These are phyloP conservation scores for Fragaria nilgerrensis DNA, from an alignment of 306 rosid genomes.

Conservation along the genomic window DNA sequence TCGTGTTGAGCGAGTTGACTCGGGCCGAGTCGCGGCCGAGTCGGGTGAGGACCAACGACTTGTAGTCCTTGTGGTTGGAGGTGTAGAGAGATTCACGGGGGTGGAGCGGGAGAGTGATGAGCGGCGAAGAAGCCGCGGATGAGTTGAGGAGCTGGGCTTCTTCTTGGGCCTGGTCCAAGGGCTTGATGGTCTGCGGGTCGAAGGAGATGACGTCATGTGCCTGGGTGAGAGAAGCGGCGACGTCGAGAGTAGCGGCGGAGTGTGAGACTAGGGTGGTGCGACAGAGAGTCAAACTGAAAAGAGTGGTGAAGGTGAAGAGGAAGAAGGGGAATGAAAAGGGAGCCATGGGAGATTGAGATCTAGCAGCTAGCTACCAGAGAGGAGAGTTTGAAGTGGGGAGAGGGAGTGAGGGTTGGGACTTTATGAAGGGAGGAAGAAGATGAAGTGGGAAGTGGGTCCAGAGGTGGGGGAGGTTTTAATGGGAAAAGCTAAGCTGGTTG, in stretches of 20 bases:
- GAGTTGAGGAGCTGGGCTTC: slow-evolving; percentile 9
- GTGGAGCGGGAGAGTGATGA: slow-evolving; percentile 37
- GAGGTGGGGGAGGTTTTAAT: background rate
- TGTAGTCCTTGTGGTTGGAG: slow-evolving; percentile 47
- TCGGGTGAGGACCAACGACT: slow-evolving; percentile 38
- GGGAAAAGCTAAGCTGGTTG: background rate
- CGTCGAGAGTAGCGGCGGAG: slow-evolving; percentile 41
- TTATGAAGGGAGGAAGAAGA: background rate
- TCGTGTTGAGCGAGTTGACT: slow-evolving; percentile 52
- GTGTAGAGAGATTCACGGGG: slow-evolving; percentile 46
- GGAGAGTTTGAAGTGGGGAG: slow-evolving; percentile 4
- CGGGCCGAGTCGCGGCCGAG: slow-evolving; percentile 75
- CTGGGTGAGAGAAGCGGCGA: slow-evolving; percentile 51
- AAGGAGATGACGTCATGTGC: slow-evolving; percentile 50
- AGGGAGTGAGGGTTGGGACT: background rate
- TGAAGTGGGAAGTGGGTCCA: background rate
- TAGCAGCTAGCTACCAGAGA: background rate
- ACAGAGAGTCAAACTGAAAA: slow-evolving; percentile 21
- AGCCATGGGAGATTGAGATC: slow-evolving; percentile 36
- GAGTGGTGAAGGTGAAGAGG: slow-evolving; percentile 4
- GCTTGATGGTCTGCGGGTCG: slow-evolving; percentile 22
- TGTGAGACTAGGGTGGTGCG: slow-evolving; percentile 26
- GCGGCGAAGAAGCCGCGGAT: slow-evolving; percentile 21
- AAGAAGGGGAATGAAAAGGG: slow-evolving; percentile 7
- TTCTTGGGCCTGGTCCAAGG: slow-evolving; percentile 15